These are phyloP conservation scores for Suhomyces vadensis DNA, from an alignment of 805 yeast species.

Conservation along the genomic window DNA sequence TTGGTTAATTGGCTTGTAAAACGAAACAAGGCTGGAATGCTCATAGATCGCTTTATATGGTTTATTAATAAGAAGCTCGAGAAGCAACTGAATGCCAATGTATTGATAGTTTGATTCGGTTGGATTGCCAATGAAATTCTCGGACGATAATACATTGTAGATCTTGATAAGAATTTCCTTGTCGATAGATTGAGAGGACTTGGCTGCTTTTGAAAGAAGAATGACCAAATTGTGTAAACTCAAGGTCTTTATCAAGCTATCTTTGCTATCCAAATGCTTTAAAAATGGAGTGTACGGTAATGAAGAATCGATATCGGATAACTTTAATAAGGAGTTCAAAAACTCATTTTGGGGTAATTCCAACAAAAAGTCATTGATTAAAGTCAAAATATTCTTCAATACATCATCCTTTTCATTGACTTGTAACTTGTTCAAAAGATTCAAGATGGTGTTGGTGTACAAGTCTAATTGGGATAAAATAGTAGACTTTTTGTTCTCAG, in stretches of 20 bases:
- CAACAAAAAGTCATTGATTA: conserved; percentile 56
- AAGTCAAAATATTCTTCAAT: conserved; percentile 61
- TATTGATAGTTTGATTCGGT: conserved; percentile 53
- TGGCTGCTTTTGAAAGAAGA: conserved; percentile 38
- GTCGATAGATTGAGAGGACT: conserved; percentile 24
- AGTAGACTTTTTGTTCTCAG: conserved; percentile 43
- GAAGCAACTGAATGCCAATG: conserved; percentile 61
- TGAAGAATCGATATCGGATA: conserved; percentile 42
- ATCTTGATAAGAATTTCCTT: conserved; percentile 41
- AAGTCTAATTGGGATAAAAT: conserved; percentile 46
- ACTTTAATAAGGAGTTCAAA: conserved; percentile 40
- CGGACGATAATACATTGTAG: conserved; percentile 37
- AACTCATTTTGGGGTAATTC: conserved; percentile 38
- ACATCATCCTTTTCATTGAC: conserved; percentile 58
- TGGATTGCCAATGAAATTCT: conserved; percentile 28
- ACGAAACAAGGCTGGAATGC: conserved; percentile 32
- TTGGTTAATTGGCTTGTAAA: conserved; percentile 34
- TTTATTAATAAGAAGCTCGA: conserved; percentile 57
- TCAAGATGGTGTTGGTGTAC: conserved; percentile 56
- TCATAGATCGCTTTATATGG: conserved; percentile 53
- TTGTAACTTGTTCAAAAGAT: conserved; percentile 50
- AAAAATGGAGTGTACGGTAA: conserved; percentile 56
- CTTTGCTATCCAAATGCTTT: conserved; percentile 53
- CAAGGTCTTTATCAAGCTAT: conserved; percentile 57
- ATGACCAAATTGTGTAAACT: conserved; percentile 55